Evolutionary conservation across 257 asterid genomes (phyloP), one percentile per base, ranked within the genome.

Genomic region (Vinca minor): DNA sequence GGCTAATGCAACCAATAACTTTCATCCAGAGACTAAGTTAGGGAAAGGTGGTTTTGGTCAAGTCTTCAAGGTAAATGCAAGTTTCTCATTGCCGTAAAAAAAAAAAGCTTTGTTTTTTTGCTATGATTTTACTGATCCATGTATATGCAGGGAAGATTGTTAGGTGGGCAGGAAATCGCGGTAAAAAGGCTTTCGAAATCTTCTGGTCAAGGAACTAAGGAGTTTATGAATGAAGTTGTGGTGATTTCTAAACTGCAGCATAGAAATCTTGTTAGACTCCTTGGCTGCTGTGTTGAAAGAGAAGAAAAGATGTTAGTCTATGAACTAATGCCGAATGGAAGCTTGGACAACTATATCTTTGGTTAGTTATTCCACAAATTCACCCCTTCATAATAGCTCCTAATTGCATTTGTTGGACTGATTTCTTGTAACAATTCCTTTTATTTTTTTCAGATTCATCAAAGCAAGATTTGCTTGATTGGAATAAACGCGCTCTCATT

Each of bases 21-120:
- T 87, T 62, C 71, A 78, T n/a, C 55, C 70, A 3, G 73, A 49
- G 13, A 79, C 62, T 52, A 70, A 66, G 77, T 79, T 84, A 28
- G 89, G 89, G 59, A 73, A 61, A 79, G 92, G 92, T 21, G 95
- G 92, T 42, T 87, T 87, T 77, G 89, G 87, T 68, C 70, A 79
- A 5, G 95, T 87, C 18, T 87, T 70, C 68, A 84, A 79, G 87
- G 95, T 84, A n/a, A 75, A 23, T 28, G 52, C 15, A 12, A 36
- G 8, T 39, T 52, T 17, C 32, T 58, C 10, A 11, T 4, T 20
- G 12, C 53, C 10, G 28, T 29, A 23, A 23, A 49, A 31, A 21
- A 49, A n/a, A 29, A 49, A 17, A 29, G 2, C 5, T 31, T 31
- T 55, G 8, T 18, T 6, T 54, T 54, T 7, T 8, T 5, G n/a